These are phyloP conservation scores for Boechera divaricarpa DNA, from an alignment of 345 rosid genomes.

Conservation along the genomic window DNA sequence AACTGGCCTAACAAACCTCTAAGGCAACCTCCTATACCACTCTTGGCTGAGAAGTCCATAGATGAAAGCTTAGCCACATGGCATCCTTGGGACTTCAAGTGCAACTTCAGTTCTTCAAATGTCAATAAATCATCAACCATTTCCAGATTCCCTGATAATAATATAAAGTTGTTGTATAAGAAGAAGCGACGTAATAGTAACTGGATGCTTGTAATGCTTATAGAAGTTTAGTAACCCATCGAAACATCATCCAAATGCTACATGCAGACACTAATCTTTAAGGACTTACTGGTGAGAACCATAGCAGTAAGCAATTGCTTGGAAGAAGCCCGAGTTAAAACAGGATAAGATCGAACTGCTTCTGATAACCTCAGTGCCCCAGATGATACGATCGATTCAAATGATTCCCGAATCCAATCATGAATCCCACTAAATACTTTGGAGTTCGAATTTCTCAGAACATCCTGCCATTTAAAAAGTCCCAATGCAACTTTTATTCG, in stretches of 20 bases:
- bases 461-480: constrained; percentile 60
- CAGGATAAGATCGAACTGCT: constrained; percentile 66
- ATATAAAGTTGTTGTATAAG: background rate
- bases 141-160: constrained; percentile 82
- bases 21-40: constrained; percentile 80
- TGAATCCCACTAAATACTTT: constrained; percentile 62
- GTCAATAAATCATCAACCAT: constrained; percentile 90
- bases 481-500: background rate
- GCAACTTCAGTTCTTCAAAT: constrained; percentile 71
- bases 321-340: constrained; percentile 61
- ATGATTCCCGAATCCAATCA: constrained; percentile 75
- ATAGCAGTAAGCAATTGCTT: constrained; percentile 73
- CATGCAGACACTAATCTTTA: constrained; percentile 1
- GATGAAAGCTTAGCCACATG: constrained; percentile 95
- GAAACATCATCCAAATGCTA: constrained; percentile 9
- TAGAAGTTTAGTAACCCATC: constrained; percentile 1
- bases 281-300: constrained; percentile 82
- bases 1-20: constrained; percentile 83
- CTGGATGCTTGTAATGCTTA: constrained; percentile 5
- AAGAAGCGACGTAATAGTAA: background rate
- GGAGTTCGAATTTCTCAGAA: constrained; percentile 59
- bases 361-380: constrained; percentile 51
- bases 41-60: constrained; percentile 66
- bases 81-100: constrained; percentile 76
- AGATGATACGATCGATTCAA: constrained; percentile 53